Evolutionary conservation across 1,139 yeast genomes (phyloP), one percentile per base, ranked within the genome.

Genomic region (Yamadazyma jaroonii): DNA sequence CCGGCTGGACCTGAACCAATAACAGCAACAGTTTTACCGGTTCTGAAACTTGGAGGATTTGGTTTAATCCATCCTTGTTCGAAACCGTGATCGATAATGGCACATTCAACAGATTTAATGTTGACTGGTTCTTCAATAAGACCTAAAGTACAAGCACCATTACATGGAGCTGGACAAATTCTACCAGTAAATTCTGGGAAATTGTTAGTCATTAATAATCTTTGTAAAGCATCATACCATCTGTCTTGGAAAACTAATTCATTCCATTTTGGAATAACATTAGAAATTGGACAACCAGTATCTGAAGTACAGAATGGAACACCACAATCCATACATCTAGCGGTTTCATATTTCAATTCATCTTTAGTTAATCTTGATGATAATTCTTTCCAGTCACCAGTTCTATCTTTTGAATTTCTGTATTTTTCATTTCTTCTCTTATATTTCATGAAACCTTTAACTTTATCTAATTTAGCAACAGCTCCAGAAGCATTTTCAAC

Each of bases 301-400:
- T 92, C 97, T 31, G 96, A 84, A 57, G 94, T 95, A 73, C 98
- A 92, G 79, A 90, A 92, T 44, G 98, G 98, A 54, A 92, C 95
- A 71, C 98, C 98, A 73, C 98, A 92, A 67, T 92, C 98, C 96
- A 92, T 92, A 77, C 98, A 92, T 65, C 98, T 81, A n/a, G 97
- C 97, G 41, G 97, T 87, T 69, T 92, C 97, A 57, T 76, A 77
- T 59, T 82, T 79, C 58, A 92, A 81, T 50, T 92, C 97, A 39
- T 85, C 90, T 64, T 85, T 84, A 44, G 89, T 72, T 50, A 92
- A 74, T 46, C 96, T 81, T 12, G 79, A 67, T 13, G 95, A 82
- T 64, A 92, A 76, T 67, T 92, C 98, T 49, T 84, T 79, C 97
- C 97, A 92, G 64, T 92, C 97, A 56, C 74, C 74, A 41, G 90